Base-by-base conservation (phyloP, 306 rosid species). In the Prinsepia uniflora region DNA sequence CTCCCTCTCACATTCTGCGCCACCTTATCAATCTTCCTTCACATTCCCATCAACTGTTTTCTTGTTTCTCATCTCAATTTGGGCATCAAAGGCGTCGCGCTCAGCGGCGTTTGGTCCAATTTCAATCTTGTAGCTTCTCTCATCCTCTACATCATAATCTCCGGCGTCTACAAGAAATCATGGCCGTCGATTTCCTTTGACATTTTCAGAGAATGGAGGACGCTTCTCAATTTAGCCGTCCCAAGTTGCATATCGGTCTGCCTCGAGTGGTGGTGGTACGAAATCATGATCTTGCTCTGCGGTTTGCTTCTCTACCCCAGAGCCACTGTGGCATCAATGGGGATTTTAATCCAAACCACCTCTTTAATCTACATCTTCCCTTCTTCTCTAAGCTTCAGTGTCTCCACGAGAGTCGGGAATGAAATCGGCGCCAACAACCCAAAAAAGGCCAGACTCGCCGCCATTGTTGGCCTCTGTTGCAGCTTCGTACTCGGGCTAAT, bases 211-310 rank as follows among this genome's bases (percentile, higher is more conserved):
- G 81, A 81, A 34, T 93, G 97, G 97, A 78, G 56, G 19, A 47
- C 81, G 0, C 93, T 93, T 8, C 75, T 93, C 6, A 83, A 82
- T 67, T 56, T 93, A 60, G 93, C 98, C 2, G 76, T 93, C 13
- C 94, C 98, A 7, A 90, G 97, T 77, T 93, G 98, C 81, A 72
- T 93, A 60, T 93, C 98, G 0, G 94, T 93, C 8, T 93, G 98
- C 52, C 83, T 93, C 17, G 98, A 93, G 75, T 93, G 98, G 98
- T 93, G 98, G 98, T 93, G 98, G 98, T 93, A 93, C 64, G 98
- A 93, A 78, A 90, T 93, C 66, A 90, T 93, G 98, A 93, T 86
- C 30, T 22, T 93, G 57, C 80, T 93, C 9, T 93, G 98, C 34
- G 98, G 98, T 0, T 57, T 87, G 56, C 41, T 93, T 10, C 0